Percentiles rank a stretch among this genome's conserved stretches.
These are phyloP conservation scores for Saturnispora besseyi DNA, from an alignment of 805 yeast species.

Conservation along the genomic window DNA sequence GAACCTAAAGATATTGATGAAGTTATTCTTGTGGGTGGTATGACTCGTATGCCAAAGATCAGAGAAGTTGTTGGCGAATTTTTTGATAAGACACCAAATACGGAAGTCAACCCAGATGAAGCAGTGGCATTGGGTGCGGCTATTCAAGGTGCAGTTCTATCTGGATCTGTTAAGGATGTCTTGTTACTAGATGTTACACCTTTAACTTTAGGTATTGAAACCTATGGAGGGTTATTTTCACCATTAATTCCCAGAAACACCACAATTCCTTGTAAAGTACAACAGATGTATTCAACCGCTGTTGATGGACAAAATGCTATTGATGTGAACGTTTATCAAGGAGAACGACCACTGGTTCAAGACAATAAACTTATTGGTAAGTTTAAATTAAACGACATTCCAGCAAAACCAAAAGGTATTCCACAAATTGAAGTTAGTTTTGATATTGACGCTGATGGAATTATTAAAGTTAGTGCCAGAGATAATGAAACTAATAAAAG, in stretches of 20 bases:
- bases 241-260: constrained; percentile 83
- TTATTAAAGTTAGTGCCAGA: constrained; percentile 88
- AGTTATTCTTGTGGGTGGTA: constrained; percentile 82
- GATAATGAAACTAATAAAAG: constrained; percentile 92
- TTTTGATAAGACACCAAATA: constrained; percentile 78
- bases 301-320: constrained; percentile 93
- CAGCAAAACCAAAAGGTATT: constrained; percentile 82
- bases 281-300: constrained; percentile 90
- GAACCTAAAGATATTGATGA: constrained; percentile 60
- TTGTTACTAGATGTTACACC: constrained; percentile 84
- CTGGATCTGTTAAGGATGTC: constrained; percentile 92
- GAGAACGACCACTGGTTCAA: constrained; percentile 91
- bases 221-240: constrained; percentile 94
- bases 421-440: constrained; percentile 88
- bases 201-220: constrained; percentile 86
- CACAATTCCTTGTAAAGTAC: constrained; percentile 87
- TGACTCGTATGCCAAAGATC: constrained; percentile 90
- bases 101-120: constrained; percentile 91
- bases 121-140: constrained; percentile 97
- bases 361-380: constrained; percentile 94
- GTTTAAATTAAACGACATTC: constrained; percentile 86
- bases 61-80: constrained; percentile 63
- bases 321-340: constrained; percentile 95
- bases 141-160: constrained; percentile 91
- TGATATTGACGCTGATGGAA: constrained; percentile 96